Conservation (phyloP, 768 basidiomycete species). For the Tylopilus sp. region DNA sequence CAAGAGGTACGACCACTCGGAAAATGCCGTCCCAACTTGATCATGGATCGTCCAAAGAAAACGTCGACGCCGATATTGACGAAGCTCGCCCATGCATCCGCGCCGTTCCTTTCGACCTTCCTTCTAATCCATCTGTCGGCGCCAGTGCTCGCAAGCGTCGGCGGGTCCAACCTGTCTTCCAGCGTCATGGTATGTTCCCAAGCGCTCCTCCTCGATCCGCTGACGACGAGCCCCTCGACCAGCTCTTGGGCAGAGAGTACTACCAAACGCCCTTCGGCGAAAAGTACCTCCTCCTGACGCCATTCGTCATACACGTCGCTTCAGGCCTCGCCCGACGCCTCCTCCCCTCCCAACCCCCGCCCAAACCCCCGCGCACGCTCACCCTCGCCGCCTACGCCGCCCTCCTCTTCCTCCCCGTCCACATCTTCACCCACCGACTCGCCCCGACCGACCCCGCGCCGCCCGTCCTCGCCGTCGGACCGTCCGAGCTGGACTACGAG, state of each 20-base stretch:
- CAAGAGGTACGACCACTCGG: too few species aligned
- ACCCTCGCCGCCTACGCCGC: conserved; percentile 62
- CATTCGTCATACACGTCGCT: conserved; percentile 61
- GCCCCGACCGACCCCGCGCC: conserved; percentile 44
- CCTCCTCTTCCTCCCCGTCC: conserved; percentile 61
- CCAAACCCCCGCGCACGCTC: conserved; percentile 42
- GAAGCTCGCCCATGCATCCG: conserved; percentile 59
- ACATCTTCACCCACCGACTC: conserved; percentile 65
- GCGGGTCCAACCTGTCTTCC: conserved; percentile 65
- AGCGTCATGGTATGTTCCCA: conserved; percentile 61
- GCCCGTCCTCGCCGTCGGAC: conserved; percentile 48
- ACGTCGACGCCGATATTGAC: too few species aligned
- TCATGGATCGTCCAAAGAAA: too few species aligned
- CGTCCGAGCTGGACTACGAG: conserved; percentile 78
- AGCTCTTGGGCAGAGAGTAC: conserved; percentile 84
- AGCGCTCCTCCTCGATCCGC: neutral
- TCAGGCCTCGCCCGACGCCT: conserved; percentile 61
- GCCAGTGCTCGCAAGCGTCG: conserved; percentile 67
- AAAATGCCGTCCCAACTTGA: too few species aligned
- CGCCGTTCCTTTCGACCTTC: conserved; percentile 77
- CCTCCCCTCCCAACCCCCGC: conserved; percentile 31
- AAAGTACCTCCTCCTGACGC: conserved; percentile 61
- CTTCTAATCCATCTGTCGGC: conserved; percentile 73
- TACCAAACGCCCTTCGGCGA: conserved; percentile 75
- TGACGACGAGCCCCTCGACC: neutral